Base-by-base conservation (phyloP, 2,329 filamentous ascomycete genomes). In the Zasmidium angulare region DNA sequence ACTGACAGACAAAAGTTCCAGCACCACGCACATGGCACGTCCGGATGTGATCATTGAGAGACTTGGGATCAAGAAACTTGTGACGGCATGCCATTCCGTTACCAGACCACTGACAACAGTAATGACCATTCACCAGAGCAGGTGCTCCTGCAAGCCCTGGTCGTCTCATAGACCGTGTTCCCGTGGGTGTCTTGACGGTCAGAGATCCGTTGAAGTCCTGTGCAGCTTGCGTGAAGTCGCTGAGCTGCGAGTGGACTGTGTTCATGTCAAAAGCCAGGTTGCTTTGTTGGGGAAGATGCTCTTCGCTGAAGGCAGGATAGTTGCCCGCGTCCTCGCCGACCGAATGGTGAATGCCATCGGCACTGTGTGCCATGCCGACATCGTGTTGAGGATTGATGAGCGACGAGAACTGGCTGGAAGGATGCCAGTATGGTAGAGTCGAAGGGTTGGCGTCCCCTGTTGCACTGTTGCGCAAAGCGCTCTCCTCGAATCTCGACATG, bases 41-140 rank as follows among this genome's bases (percentile, higher is more conserved):
- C 21, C 81, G 81, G 60, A 84, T 79, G 68, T 88, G 85, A 20
- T 76, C 73, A 65, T 87, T 84, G 31, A 88, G 76, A 3, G 79
- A 77, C 50, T 81, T 77, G 17, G 82, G 75, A 23, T 77, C 73
- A 1, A 70, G 67, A 61, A 82, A 83, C 0, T 67, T 66, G 24
- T 66, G 65, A 24, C 64, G 63, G 56, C 69, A 71, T 20, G 61
- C 55, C 14, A 59, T 50, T 19, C 66, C 66, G 46, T 62, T 55
- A 11, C 59, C 53, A 4, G 63, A 52, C 69, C 69, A 71, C 48
- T 70, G 67, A 46, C 69, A 71, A 62, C 68, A 67, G 58, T 68
- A 68, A 20, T 67, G 56, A 10, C 69, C 69, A 22, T 65, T 66
- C 48, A 66, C 63, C 22, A 66, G 58, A 7, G 68, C 65, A 14